Evolutionary conservation across 169 alveolate species (phyloP).

Genomic region (Miamiensis avidus): DNA sequence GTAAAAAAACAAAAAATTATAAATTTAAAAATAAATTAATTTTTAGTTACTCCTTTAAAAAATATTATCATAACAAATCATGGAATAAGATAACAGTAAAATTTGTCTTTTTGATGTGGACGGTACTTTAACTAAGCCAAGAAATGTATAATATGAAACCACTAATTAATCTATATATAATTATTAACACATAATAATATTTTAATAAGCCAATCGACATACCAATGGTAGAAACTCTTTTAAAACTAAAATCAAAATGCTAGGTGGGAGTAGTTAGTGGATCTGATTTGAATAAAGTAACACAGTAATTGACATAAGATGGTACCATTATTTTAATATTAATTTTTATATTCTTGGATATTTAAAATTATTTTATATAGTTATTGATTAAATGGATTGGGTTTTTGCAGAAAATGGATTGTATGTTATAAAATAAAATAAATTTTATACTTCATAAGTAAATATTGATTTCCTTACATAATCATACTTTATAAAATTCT

Average conservation of each 20-base stretch:
- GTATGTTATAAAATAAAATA: constrained; percentile 84
- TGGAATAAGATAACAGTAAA: not conserved
- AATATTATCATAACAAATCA: not conserved
- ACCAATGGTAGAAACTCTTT: constrained; percentile 72
- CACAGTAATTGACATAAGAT: constrained; percentile 69
- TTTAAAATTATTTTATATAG: constrained; percentile 3
- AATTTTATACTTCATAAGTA: constrained; percentile 8
- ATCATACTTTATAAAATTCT: no score
- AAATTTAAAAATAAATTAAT: not conserved
- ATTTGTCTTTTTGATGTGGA: constrained; percentile 88
- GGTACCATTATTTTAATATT: not conserved
- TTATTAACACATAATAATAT: not conserved
- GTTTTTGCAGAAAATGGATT: constrained; percentile 93
- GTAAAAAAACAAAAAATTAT: no score
- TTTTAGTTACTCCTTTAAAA: not conserved
- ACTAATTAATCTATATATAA: not conserved
- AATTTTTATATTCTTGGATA: no score
- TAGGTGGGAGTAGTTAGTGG: constrained; percentile 88
- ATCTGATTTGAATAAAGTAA: constrained; percentile 74
- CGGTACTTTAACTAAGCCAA: constrained; percentile 90
- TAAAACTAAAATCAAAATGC: constrained; percentile 41
- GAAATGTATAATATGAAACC: constrained; percentile 41
- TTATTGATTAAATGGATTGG: constrained; percentile 66
- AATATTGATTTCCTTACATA: not conserved
- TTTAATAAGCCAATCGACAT: constrained; percentile 58